Conservation (phyloP, 2,329 filamentous ascomycete genomes). For the Sphaerulina musiva region DNA sequence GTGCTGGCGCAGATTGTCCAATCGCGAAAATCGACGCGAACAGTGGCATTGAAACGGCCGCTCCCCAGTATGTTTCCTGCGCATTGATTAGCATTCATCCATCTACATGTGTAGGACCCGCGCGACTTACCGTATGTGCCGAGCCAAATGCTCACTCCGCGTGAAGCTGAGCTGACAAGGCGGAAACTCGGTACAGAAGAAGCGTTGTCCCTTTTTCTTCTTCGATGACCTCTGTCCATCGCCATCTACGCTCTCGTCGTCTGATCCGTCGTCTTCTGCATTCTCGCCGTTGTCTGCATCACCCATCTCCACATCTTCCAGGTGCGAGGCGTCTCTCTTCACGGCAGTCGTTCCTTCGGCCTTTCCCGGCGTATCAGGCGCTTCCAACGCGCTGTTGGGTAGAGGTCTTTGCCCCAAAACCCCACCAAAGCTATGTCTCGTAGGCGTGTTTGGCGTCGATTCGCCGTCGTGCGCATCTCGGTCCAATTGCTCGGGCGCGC, state of each 20-base stretch:
- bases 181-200: slow-evolving; percentile 92
- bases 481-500: slow-evolving; percentile 40
- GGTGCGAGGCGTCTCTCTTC: slow-evolving; percentile 55
- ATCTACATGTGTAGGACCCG: neutral
- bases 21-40: slow-evolving; percentile 79
- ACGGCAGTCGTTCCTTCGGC: slow-evolving; percentile 30
- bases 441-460: slow-evolving; percentile 54
- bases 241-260: slow-evolving; percentile 45
- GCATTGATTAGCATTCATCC: slow-evolving; percentile 23
- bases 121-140: slow-evolving; percentile 72
- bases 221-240: slow-evolving; percentile 69
- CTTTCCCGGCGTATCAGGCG: slow-evolving; percentile 13
- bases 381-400: slow-evolving; percentile 28
- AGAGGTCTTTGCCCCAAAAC: slow-evolving; percentile 44
- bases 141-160: slow-evolving; percentile 85
- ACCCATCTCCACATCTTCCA: slow-evolving; percentile 65
- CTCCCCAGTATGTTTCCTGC: slow-evolving; percentile 92
- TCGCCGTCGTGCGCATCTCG: slow-evolving; percentile 36
- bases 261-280: slow-evolving; percentile 54
- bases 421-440: slow-evolving; percentile 48
- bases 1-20: slow-evolving; percentile 94
- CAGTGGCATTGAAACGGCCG: slow-evolving; percentile 96
- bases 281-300: slow-evolving; percentile 66
- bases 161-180: slow-evolving; percentile 94
- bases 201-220: slow-evolving; percentile 94